Base-by-base conservation (phyloP, 805 yeast genomes). In the Ogataea pilisensis region DNA sequence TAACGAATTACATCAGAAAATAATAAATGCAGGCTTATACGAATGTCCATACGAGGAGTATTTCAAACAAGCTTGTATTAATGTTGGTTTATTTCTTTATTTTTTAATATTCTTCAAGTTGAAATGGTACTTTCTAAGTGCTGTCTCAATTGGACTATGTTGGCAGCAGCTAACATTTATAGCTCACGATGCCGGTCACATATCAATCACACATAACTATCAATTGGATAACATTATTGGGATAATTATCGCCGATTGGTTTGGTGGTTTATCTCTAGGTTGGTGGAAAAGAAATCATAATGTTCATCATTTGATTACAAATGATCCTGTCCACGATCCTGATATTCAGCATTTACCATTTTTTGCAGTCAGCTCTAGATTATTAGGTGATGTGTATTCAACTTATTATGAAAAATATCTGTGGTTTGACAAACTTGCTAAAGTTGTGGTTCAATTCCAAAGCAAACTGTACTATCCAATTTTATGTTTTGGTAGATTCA, bases 271-370 rank as follows among this genome's bases (percentile, higher is more conserved):
- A 31, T 85, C 95, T 34, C 57, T 87, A 17, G 95, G 95, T 2
- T 88, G 96, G 96, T 88, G 96, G 96, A 89, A 88, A 53, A 71
- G 90, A 38, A 88, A 85, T 61, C 96, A 88, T 63, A 88, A 88
- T 58, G 95, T 88, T n/a, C 96, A 88, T 62, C 96, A 88, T 59
- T 65, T 88, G 38, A 73, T 88, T 40, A 85, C 96, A n/a, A 88
- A 88, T 61, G 95, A 88, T 57, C 96, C 96, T 0, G 83, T 84
- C 2, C 95, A 89, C 57, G 96, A 88, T 55, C 96, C 96, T 0
- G 96, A 88, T 63, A 89, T 88, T 57, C 96, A 88, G 63, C 96
- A 88, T 63, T 61, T 88, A 48, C 96, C 96, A 1, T 88, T 88
- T 53, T 88, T 88, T 58, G 95, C 95, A 2, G 95, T 88, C 16